Conservation (phyloP, 2,329 filamentous ascomycete species). For the Ceratocystis cacaofunesta region DNA sequence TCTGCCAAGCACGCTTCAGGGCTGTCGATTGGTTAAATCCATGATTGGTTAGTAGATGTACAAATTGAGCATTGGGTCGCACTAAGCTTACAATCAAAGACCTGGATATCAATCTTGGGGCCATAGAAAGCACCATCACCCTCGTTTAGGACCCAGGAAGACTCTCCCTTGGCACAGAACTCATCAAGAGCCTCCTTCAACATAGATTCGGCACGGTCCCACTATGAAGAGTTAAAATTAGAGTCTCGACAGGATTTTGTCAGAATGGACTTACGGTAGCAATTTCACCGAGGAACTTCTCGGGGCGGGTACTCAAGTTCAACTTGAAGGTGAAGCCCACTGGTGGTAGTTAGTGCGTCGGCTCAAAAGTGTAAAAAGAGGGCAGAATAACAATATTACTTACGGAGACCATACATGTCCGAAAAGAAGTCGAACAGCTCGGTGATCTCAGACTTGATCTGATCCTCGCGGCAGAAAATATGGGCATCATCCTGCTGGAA, state of each 20-base stretch:
- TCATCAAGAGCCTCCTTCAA: constrained; percentile 64
- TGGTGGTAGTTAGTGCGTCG: constrained; percentile 14
- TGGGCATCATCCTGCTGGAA: constrained; percentile 97
- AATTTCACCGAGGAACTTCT: constrained; percentile 76
- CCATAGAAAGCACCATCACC: constrained; percentile 97
- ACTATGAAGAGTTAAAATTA: constrained; percentile 26
- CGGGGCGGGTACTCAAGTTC: constrained; percentile 78
- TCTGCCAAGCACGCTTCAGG: constrained; percentile 43
- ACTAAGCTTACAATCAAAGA: constrained; percentile 30
- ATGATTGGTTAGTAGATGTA: neutral
- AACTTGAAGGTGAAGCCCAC: constrained; percentile 61
- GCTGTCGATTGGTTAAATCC: neutral
- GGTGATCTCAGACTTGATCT: constrained; percentile 54
- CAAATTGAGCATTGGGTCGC: constrained; percentile 23
- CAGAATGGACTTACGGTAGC: constrained; percentile 35
- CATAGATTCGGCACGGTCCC: constrained; percentile 75
- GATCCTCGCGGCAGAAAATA: constrained; percentile 80
- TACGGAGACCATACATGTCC: constrained; percentile 26
- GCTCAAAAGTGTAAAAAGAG: neutral
- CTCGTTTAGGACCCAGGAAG: constrained; percentile 77
- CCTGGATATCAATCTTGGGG: constrained; percentile 95
- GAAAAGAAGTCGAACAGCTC: constrained; percentile 71
- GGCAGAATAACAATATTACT: constrained; percentile 43
- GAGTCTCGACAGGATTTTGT: neutral
- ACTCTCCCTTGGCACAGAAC: constrained; percentile 47